Evolutionary conservation across 495 filamentous ascomycete species (phyloP).

Genomic region (Penicillium canariense): DNA sequence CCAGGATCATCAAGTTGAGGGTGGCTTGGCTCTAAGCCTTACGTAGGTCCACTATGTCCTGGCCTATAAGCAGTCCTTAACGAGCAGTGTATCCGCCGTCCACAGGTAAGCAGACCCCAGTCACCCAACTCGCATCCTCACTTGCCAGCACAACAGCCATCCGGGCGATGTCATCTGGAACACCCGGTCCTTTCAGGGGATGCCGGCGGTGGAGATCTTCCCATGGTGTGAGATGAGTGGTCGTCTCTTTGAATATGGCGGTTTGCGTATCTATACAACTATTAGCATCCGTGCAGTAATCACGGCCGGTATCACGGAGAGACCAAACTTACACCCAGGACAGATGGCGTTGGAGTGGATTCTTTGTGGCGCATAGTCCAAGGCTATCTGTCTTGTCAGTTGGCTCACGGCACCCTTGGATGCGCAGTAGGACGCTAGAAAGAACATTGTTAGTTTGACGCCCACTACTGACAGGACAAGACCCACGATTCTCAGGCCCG

Average conservation of each 20-base stretch:
- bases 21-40: neutral
- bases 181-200: conserved; percentile 43
- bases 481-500: conserved; percentile 19
- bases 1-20: neutral
- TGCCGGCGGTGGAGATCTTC: conserved; percentile 29
- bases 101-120: neutral
- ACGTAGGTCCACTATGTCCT: neutral
- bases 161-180: conserved; percentile 47
- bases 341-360: conserved; percentile 58
- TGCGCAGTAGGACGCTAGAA: conserved; percentile 46
- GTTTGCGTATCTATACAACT: conserved; percentile 28
- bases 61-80: neutral
- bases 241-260: conserved; percentile 29
- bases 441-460: neutral
- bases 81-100: neutral
- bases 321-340: conserved; percentile 46
- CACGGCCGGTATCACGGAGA: too few relatives aligned
- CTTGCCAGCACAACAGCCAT: conserved; percentile 44
- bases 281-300: neutral
- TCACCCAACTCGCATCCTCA: neutral
- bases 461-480: neutral
- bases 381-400: conserved; percentile 48
- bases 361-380: conserved; percentile 49
- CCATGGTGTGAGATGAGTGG: conserved; percentile 16
- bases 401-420: conserved; percentile 52